Evolutionary conservation across 2,329 filamentous ascomycete genomes (phyloP), one percentile per base, ranked within the genome.

Genomic region (Aaosphaeria pasadenensis): DNA sequence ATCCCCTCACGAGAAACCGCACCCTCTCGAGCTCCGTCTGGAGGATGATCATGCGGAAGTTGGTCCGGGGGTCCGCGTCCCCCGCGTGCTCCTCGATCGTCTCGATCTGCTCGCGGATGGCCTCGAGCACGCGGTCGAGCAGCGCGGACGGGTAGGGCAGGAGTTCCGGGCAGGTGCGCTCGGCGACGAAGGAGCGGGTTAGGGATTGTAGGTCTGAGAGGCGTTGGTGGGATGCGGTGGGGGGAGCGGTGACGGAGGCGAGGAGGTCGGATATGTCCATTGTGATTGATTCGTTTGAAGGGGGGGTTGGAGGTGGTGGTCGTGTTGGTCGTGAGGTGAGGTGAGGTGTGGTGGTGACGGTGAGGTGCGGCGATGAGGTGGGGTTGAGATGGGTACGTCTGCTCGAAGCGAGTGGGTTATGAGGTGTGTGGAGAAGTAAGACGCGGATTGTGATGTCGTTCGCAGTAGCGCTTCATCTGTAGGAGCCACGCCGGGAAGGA

Each of bases 1-100:
- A 87, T 55, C 88, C 87, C 51, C 94, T 81, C 13, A 97, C 82
- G 24, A 99, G 79, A 64, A 91, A 99, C 74, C 96, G 96, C 73
- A 89, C 95, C 41, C 94, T 81, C 69, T 96, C 91, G 46, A 99
- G 82, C 74, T 99, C 94, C 5, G 95, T 97, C 76, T 99, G 94
- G 46, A 96, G 85, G 53, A 99, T 87, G 43, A 96, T 96, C 63
- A 97, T 85, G 52, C 85, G 84, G 69, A 99, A 96, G 69, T 96
- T 97, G 55, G 89, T 86, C 70, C 88, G 91, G 42, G 91, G 88
- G 63, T 95, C 91, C 83, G 91, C 87, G 64, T 88, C 85, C 53
- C 87, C 88, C 9, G 88, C 92, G 79, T 91, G 69, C 52, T 76
- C 69, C 60, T 79, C 77, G 29, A 79, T 74, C 11, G 71, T 59